These are phyloP conservation scores for Cylindrotheca closterium DNA, from an alignment of 108 stramenopile genomes.

Conservation along the genomic window DNA sequence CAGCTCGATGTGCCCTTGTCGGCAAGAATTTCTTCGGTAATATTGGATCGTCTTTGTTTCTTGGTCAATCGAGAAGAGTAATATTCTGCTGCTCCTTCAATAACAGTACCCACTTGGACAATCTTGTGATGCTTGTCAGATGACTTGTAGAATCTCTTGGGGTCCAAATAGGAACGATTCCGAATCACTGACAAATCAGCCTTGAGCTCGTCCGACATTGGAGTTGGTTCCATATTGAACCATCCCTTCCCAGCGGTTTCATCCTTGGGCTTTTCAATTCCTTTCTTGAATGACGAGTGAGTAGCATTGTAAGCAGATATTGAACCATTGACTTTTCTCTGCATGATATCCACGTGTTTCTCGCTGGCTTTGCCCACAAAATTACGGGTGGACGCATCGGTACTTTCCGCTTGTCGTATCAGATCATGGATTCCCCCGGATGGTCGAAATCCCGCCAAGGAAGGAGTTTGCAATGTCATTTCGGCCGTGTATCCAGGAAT, in stretches of 20 bases:
- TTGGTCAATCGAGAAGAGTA: constrained; percentile 85
- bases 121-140: constrained; percentile 55
- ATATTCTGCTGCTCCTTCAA: constrained; percentile 85
- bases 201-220: constrained; percentile 63
- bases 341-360: constrained; percentile 16
- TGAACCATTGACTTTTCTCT: constrained; percentile 15
- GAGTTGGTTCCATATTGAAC: constrained; percentile 71
- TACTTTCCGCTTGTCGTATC: constrained; percentile 36
- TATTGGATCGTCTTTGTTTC: constrained; percentile 74
- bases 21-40: constrained; percentile 91
- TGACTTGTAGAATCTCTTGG: constrained; percentile 95
- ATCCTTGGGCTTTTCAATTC: constrained; percentile 36
- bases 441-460: constrained; percentile 31
- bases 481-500: constrained; percentile 83
- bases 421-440: constrained; percentile 39
- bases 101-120: constrained; percentile 83
- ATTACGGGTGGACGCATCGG: constrained; percentile 35
- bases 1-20: constrained; percentile 54
- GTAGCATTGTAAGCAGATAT: constrained; percentile 28
- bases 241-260: constrained; percentile 66
- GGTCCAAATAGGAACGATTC: constrained; percentile 92
- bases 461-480: constrained; percentile 54
- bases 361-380: constrained; percentile 33
- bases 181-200: constrained; percentile 63
- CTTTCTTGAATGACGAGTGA: constrained; percentile 49